Conservation (phyloP, 345 rosid species). For the Sonneratia alba region DNA sequence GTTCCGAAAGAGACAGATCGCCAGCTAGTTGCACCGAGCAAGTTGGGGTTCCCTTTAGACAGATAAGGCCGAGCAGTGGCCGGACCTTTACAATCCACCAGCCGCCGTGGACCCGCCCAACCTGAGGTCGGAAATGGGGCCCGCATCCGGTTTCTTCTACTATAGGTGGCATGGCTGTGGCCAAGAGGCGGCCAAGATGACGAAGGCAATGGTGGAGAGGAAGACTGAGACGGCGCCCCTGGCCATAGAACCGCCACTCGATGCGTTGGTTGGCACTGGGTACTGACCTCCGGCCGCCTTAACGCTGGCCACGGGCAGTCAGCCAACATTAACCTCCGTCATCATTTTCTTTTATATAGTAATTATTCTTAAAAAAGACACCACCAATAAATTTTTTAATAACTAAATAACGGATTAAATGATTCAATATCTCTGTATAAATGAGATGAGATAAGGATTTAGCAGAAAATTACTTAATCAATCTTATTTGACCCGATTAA, state of each 20-base stretch:
- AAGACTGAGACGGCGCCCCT: not conserved
- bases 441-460: no score
- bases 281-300: constrained; percentile 6
- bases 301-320: constrained; percentile 2
- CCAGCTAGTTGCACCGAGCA: not conserved
- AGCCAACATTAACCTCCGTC: not conserved
- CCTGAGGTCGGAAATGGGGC: no score
- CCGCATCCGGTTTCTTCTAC: not conserved
- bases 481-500: no score
- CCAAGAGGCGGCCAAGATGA: not conserved
- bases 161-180: not conserved
- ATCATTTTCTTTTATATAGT: no score
- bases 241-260: not conserved
- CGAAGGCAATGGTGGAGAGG: not conserved
- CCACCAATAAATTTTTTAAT: no score
- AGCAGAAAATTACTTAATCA: no score
- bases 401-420: no score
- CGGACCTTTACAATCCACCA: not conserved
- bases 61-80: no score
- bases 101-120: no score
- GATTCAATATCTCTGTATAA: no score
- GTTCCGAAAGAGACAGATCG: not conserved
- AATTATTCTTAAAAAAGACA: not conserved
- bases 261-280: not conserved
- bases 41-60: not conserved